phyloP scores from a whole-genome alignment of 1,284 basidiomycete species.

The Baeospora myosura region DNA sequence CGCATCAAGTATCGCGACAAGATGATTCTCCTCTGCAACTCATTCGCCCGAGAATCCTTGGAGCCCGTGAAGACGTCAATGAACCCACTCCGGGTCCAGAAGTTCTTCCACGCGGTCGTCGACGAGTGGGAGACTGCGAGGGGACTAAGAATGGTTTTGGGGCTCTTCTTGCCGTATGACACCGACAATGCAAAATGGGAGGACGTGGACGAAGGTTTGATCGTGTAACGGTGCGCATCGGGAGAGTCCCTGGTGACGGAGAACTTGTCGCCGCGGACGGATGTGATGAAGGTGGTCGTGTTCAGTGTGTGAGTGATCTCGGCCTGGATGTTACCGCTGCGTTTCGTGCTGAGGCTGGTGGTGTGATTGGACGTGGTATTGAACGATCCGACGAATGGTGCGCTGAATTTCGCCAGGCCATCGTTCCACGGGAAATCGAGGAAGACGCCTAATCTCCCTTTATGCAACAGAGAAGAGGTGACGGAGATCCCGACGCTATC shows the following conservation, averaged over 20 bases:
- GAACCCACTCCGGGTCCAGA: slow-evolving; percentile 44
- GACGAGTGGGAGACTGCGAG: slow-evolving; percentile 29
- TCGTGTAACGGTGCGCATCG: slow-evolving; percentile 36
- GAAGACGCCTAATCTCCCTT: slow-evolving; percentile 40
- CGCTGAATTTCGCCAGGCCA: slow-evolving; percentile 45
- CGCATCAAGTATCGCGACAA: slow-evolving; percentile 50
- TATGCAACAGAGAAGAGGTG: slow-evolving; percentile 31
- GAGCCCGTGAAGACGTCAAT: slow-evolving; percentile 46
- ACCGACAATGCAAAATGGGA: slow-evolving; percentile 28
- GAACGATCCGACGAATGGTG: slow-evolving; percentile 50
- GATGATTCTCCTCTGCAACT: slow-evolving; percentile 50
- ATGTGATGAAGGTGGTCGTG: slow-evolving; percentile 36
- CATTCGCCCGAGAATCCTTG: slow-evolving; percentile 41
- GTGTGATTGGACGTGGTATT: slow-evolving; percentile 42
- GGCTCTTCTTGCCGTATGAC: slow-evolving; percentile 21
- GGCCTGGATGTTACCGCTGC: slow-evolving; percentile 21
- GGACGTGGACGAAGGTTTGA: slow-evolving; percentile 22
- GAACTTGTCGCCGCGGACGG: slow-evolving; percentile 33
- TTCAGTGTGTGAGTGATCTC: slow-evolving; percentile 37
- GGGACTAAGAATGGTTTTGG: slow-evolving; percentile 16
- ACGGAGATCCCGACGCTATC: slow-evolving; percentile 37
- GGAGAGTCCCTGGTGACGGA: slow-evolving; percentile 35
- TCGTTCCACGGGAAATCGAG: slow-evolving; percentile 62
- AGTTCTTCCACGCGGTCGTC: slow-evolving; percentile 34
- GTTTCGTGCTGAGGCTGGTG: slow-evolving; percentile 26